phyloP scores from a whole-genome alignment of 257 asterid genomes.

The Solanum dulcamara region DNA sequence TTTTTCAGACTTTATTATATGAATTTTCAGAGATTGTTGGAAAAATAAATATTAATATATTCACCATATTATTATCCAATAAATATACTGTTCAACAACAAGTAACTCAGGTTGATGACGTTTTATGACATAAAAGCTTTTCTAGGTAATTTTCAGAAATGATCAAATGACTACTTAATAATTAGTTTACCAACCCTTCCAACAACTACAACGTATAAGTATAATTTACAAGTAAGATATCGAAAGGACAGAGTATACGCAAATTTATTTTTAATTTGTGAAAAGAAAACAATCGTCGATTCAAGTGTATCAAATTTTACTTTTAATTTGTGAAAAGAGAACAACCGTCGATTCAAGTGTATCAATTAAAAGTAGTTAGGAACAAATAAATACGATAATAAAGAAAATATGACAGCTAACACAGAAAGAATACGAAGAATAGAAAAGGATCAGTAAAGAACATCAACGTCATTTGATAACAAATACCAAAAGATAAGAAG shows the following conservation, averaged over 20 bases:
- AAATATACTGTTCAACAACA: neutral
- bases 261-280: neutral
- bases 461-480: neutral
- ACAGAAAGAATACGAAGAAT: neutral
- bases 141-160: neutral
- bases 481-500: neutral
- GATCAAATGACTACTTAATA: neutral
- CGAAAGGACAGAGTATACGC: rapidly evolving
- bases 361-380: neutral
- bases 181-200: neutral
- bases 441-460: too few species aligned
- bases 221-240: neutral
- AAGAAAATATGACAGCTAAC: neutral
- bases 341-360: neutral
- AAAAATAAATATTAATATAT: neutral
- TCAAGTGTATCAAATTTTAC: neutral
- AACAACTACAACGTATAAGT: neutral
- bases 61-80: neutral
- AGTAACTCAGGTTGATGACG: neutral
- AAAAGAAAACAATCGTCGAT: neutral
- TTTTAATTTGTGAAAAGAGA: neutral
- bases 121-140: neutral
- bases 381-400: neutral
- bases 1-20: neutral
- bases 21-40: neutral